phyloP scores from a whole-genome alignment of 352 stramenopile genomes.

The Globisporangium emineosum region DNA sequence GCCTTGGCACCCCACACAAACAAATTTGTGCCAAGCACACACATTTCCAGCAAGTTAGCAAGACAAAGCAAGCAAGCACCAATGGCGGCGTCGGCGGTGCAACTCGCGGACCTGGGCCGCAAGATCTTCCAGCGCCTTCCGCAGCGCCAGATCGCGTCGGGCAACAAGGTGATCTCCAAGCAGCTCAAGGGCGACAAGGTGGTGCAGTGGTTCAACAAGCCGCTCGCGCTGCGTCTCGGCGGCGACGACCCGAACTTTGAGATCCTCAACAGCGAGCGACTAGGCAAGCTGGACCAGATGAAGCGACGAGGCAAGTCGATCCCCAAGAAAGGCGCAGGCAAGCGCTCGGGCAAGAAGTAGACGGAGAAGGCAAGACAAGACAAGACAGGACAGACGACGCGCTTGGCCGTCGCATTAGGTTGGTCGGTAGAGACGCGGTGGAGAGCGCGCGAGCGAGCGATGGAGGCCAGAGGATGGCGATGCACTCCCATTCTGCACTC shows the following conservation, averaged over 20 bases:
- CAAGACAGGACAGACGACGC: neutral
- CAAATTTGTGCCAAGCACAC: neutral
- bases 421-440: neutral
- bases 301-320: constrained; percentile 85
- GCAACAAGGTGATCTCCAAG: constrained; percentile 89
- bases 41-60: constrained; percentile 1
- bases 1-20: constrained; percentile 2
- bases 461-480: too few relatives aligned
- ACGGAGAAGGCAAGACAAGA: neutral
- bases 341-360: constrained; percentile 81
- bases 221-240: constrained; percentile 64
- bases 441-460: neutral
- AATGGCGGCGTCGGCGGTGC: constrained; percentile 45
- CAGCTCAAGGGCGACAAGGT: constrained; percentile 86
- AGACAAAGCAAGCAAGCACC: neutral
- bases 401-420: too few relatives aligned
- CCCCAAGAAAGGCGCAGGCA: constrained; percentile 86
- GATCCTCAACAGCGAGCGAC: constrained; percentile 73
- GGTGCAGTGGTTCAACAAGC: constrained; percentile 86
- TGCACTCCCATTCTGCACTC: neutral
- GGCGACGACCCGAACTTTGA: constrained; percentile 84
- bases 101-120: constrained; percentile 74
- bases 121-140: constrained; percentile 89
- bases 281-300: constrained; percentile 81
- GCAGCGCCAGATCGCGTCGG: constrained; percentile 73